phyloP scores from a whole-genome alignment of 371 early-diverging fungal genomes.

The Circinella minor region DNA sequence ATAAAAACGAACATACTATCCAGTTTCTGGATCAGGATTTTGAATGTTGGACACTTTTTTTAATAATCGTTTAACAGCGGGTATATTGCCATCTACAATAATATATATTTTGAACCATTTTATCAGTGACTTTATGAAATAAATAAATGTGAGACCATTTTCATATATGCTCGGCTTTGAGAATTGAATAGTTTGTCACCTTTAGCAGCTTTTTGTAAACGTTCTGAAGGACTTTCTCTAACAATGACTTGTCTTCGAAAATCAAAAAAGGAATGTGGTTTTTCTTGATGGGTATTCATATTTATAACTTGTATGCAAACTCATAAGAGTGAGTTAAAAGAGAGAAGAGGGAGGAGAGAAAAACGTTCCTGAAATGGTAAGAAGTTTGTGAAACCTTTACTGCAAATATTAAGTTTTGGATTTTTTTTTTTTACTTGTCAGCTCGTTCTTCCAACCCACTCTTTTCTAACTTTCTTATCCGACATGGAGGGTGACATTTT shows the following conservation, averaged over 20 bases:
- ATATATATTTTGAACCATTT: not conserved
- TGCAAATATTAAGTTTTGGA: no score
- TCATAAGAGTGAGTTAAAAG: no score
- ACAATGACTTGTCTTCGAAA: slow-evolving; percentile 46
- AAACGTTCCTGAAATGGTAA: slow-evolving; percentile 2
- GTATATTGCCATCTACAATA: slow-evolving; percentile 48
- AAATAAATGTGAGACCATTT: not conserved
- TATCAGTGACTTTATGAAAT: not conserved
- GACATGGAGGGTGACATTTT: slow-evolving; percentile 9
- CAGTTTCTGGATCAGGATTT: slow-evolving; percentile 55
- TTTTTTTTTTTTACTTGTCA: no score
- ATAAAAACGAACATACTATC: slow-evolving; percentile 32
- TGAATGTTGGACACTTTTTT: slow-evolving; percentile 53
- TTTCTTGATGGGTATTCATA: slow-evolving; percentile 7
- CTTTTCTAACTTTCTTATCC: not conserved
- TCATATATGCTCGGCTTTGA: no score
- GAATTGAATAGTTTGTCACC: slow-evolving; percentile 20
- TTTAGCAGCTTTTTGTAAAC: slow-evolving; percentile 50
- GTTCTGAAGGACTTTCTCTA: slow-evolving; percentile 44
- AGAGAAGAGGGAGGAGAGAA: not conserved
- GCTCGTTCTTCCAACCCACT: no score
- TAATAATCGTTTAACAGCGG: slow-evolving; percentile 50
- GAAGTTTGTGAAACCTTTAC: no score
- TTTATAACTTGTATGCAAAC: not conserved
- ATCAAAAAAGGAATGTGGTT: slow-evolving; percentile 38